phyloP scores from a whole-genome alignment of 371 early-diverging fungal genomes.

The Thermomucor indicae-seudaticae region DNA sequence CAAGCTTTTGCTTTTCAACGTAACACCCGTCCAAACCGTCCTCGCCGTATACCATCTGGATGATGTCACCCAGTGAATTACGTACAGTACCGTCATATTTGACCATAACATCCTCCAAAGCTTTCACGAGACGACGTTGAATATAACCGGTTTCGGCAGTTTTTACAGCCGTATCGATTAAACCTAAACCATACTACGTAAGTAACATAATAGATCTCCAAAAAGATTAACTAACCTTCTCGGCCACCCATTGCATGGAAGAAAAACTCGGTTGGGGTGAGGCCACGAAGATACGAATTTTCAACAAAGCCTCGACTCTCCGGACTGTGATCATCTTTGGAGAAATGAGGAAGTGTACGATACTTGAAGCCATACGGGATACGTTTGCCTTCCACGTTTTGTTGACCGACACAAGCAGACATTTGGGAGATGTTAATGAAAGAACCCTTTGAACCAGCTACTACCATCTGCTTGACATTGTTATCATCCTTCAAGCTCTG shows the following conservation, averaged over 20 bases:
- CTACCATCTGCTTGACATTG: constrained; percentile 99
- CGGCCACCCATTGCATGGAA: constrained; percentile 99
- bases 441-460: constrained; percentile 98
- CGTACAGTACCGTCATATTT: constrained; percentile 98
- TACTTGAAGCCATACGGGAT: constrained; percentile 98
- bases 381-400: constrained; percentile 99
- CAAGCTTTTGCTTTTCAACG: constrained; percentile 86
- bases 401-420: constrained; percentile 99
- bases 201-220: background rate
- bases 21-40: constrained; percentile 98
- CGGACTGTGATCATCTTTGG: constrained; percentile 98
- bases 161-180: constrained; percentile 99
- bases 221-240: constrained; percentile 71
- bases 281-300: constrained; percentile 97
- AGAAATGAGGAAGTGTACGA: constrained; percentile 97
- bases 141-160: constrained; percentile 99
- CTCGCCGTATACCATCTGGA: constrained; percentile 98
- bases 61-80: constrained; percentile 88
- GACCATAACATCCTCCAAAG: constrained; percentile 98
- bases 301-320: constrained; percentile 98
- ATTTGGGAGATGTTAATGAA: constrained; percentile 99
- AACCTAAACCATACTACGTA: constrained; percentile 26
- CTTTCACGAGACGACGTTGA: constrained; percentile 99
- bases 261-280: constrained; percentile 98
- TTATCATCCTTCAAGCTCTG: constrained; percentile 88